Evolutionary conservation across 441 rosid species (phyloP), one percentile per base, ranked within the genome.

Genomic region (Populus hybrid): DNA sequence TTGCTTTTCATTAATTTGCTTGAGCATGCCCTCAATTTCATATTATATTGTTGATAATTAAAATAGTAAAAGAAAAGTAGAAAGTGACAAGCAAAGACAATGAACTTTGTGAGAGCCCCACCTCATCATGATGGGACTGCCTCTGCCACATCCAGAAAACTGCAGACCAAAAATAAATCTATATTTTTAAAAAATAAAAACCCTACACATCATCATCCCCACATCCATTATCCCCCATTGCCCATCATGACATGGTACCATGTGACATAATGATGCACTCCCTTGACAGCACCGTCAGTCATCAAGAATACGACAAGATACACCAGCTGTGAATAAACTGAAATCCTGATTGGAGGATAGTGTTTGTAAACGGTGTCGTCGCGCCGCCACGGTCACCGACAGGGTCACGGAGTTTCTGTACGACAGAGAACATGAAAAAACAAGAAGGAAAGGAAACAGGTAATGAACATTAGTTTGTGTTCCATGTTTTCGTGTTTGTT

Each of bases 381-480:
- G 6, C 68, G 64, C 68, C 81, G 80, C 80, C 80, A 69, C 81
- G 69, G 70, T 35, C 77, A 23, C 42, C 69, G 72, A 83, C 73
- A 76, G 67, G 23, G 40, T 65, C 81, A 82, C 86, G 80, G 84
- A 76, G 82, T 76, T 78, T 46, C 61, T 6, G 81, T 35, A 74
- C 77, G 77, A 75, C 35, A 61, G 35, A 73, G 21, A 71, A 10
- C 28, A 30, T 21, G 8, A 12, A 35, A 28, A 28, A 24, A 5
- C 4, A 65, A 23, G 16, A 16, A 10, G 21, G 24, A 21, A 8
- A 9, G n/a, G n/a, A 23, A 46, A 46, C 57, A 46, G 18, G 20
- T 11, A 4, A 12, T 4, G 57, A 14, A 46, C 57, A 46, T 4
- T 57, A 14, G 32, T 23, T 76, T 23, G 10, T 32, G 50, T 35